A percentile compares a stretch with the other conserved stretches of the same genome.
Evolutionary conservation across 345 rosid species (phyloP).

Genomic region (Sisymbrium irio): DNA sequence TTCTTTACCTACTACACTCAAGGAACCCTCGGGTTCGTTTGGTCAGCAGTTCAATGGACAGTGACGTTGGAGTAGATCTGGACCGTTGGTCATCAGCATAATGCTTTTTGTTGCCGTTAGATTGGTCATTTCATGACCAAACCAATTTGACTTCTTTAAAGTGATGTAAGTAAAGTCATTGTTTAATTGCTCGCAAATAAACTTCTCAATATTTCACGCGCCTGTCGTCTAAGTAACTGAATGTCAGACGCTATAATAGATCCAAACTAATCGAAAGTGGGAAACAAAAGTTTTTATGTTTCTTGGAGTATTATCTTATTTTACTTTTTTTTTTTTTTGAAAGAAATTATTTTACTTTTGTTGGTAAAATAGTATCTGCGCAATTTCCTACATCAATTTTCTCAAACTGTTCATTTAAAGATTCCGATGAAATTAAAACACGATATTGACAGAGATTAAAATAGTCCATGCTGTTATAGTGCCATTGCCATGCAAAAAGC

Average conservation of each 20-base stretch:
- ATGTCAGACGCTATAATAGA: not conserved
- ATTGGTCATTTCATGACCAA: constrained; percentile 26
- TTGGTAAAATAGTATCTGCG: not conserved
- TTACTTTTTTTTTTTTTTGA: no score
- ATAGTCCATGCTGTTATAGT: not conserved
- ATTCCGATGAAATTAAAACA: no score
- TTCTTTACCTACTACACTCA: constrained; percentile 36
- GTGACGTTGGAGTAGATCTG: constrained; percentile 16
- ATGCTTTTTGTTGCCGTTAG: constrained; percentile 26
- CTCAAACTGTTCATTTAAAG: not conserved
- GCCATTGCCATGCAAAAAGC: no score
- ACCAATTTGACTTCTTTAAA: constrained; percentile 28
- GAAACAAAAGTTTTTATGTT: not conserved
- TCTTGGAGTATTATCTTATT: not conserved
- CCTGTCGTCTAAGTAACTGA: not conserved
- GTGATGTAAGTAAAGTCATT: constrained; percentile 26
- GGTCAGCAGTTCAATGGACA: constrained; percentile 29
- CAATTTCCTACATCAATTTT: not conserved
- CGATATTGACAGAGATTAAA: no score
- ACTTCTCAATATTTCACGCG: constrained; percentile 11
- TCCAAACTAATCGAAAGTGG: not conserved
- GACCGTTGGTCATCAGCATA: constrained; percentile 7
- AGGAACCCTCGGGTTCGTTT: constrained; percentile 20
- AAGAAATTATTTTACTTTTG: not conserved
- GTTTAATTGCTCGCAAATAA: not conserved